A percentile compares a stretch with the other conserved stretches of the same genome.
phyloP scores from a whole-genome alignment of 805 yeast genomes.

The Saitoella complicata region DNA sequence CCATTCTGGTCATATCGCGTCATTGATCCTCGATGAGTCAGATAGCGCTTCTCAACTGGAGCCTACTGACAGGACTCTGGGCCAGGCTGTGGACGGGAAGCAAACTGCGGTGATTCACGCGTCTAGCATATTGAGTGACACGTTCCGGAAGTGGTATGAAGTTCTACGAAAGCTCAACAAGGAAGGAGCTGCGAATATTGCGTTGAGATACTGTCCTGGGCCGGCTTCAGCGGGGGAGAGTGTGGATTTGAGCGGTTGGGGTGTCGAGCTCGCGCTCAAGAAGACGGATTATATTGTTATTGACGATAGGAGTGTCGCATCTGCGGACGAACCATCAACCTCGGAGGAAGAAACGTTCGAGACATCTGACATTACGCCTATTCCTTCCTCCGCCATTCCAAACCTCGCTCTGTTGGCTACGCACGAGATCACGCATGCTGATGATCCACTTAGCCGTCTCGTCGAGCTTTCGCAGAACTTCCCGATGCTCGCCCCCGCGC shows the following conservation, averaged over 20 bases:
- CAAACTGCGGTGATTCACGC: too few relatives aligned
- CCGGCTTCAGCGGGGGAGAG: too few relatives aligned
- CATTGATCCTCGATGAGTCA: too few relatives aligned
- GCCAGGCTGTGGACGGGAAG: too few relatives aligned
- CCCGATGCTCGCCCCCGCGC: constrained; percentile 34
- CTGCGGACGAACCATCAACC: not conserved
- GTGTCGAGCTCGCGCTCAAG: constrained; percentile 46
- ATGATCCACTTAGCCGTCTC: constrained; percentile 25
- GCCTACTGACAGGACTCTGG: too few relatives aligned
- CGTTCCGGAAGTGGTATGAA: too few relatives aligned
- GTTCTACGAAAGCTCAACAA: too few relatives aligned
- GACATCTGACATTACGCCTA: constrained; percentile 3
- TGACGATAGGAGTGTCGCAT: constrained; percentile 35
- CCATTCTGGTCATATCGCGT: too few relatives aligned
- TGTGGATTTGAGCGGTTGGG: constrained; percentile 36
- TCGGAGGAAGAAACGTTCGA: constrained; percentile 5
- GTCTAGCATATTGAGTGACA: too few relatives aligned
- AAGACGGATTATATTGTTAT: constrained; percentile 50
- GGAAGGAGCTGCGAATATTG: too few relatives aligned
- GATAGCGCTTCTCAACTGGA: too few relatives aligned
- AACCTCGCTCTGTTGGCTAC: constrained; percentile 16
- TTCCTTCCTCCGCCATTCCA: constrained; percentile 13
- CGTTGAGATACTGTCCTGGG: too few relatives aligned
- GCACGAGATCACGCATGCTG: constrained; percentile 20
- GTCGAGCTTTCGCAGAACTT: constrained; percentile 31